Evolutionary conservation across 257 asterid species (phyloP).

Genomic region (Ehretia macrophylla): DNA sequence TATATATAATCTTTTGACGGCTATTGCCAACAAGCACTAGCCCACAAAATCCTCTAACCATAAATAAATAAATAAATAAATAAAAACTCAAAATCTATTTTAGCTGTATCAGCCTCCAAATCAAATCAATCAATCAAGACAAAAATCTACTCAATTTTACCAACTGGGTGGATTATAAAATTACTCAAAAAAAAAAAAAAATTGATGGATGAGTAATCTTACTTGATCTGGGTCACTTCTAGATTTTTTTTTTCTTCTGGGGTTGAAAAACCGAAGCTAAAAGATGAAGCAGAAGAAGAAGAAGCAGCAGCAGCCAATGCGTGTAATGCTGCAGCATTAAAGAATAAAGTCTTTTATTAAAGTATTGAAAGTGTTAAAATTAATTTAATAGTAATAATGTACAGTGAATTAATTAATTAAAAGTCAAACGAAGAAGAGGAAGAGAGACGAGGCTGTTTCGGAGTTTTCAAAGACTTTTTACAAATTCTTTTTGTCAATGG

Average conservation of each 20-base stretch:
- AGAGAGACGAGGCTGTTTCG: too few species aligned
- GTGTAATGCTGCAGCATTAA: constrained; percentile 25
- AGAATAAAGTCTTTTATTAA: constrained; percentile 5
- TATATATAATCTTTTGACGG: constrained; percentile 18
- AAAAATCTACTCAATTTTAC: constrained; percentile 11
- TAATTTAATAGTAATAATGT: background rate
- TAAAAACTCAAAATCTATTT: constrained; percentile 6
- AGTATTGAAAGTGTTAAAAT: constrained; percentile 11
- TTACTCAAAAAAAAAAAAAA: constrained; percentile 9
- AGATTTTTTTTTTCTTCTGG: constrained; percentile 13
- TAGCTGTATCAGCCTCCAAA: constrained; percentile 12
- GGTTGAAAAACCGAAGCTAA: constrained; percentile 23
- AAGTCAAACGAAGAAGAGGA: background rate
- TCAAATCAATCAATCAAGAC: constrained; percentile 25
- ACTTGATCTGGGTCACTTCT: constrained; percentile 43
- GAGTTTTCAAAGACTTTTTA: constrained; percentile 19
- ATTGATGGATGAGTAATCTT: constrained; percentile 20
- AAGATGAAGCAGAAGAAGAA: constrained; percentile 20
- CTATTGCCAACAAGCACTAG: constrained; percentile 1
- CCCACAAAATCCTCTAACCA: background rate
- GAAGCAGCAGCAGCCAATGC: constrained; percentile 29
- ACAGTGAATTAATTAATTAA: too few species aligned
- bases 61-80: background rate
- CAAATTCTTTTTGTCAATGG: constrained; percentile 13
- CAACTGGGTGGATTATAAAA: constrained; percentile 15